A percentile compares a stretch with the other conserved stretches of the same genome.
Conservation (phyloP, 345 rosid genomes). For the Firmiana major region DNA sequence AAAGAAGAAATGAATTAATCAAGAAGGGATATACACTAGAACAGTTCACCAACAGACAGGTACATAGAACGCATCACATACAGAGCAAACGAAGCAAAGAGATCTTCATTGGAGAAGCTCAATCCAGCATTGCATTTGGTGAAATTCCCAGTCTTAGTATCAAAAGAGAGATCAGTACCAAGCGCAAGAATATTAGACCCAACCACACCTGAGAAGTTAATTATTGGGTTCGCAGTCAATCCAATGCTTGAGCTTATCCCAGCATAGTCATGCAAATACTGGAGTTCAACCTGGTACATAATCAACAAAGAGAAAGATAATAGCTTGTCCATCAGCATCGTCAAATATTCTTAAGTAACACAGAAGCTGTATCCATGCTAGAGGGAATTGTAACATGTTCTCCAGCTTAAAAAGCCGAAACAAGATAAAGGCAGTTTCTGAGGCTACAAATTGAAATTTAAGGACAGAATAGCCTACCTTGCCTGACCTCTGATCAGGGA, state of each 20-base stretch:
- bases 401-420: background rate
- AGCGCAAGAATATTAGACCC: slow-evolving; percentile 57
- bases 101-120: slow-evolving; percentile 62
- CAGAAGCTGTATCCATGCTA: background rate
- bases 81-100: slow-evolving; percentile 69
- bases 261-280: slow-evolving; percentile 79
- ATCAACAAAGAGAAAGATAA: slow-evolving; percentile 7
- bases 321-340: background rate
- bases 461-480: slow-evolving; percentile 44
- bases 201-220: slow-evolving; percentile 77
- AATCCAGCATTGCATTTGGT: slow-evolving; percentile 77
- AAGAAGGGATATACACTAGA: background rate
- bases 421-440: background rate
- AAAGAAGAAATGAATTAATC: background rate
- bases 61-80: slow-evolving; percentile 30
- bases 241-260: slow-evolving; percentile 83
- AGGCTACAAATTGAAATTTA: background rate
- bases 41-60: background rate
- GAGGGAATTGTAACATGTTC: background rate
- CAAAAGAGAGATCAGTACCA: slow-evolving; percentile 80
- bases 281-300: slow-evolving; percentile 69
- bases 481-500: slow-evolving; percentile 93
- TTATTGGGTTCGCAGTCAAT: slow-evolving; percentile 71
- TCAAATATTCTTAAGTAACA: background rate
- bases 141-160: slow-evolving; percentile 72